phyloP scores from a whole-genome alignment of 179 eudicot genomes.

The Heliamphora pulchella region DNA sequence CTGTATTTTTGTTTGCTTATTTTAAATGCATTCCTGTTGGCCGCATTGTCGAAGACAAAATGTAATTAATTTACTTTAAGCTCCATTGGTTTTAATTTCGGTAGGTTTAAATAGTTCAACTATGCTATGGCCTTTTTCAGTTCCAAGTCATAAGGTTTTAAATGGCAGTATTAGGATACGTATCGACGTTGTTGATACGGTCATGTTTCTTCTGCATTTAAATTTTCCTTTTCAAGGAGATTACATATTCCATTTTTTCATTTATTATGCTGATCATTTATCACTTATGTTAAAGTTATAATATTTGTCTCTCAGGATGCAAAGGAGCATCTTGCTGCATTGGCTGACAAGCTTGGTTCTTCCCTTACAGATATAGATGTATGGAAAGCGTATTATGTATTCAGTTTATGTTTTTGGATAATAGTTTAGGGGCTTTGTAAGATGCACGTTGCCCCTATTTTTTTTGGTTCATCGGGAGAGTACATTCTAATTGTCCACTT shows the following conservation, averaged over 20 bases:
- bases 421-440: not conserved
- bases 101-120: too few relatives aligned
- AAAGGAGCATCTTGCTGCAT: constrained; percentile 90
- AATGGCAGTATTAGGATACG: too few relatives aligned
- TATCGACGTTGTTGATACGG: too few relatives aligned
- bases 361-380: constrained; percentile 81
- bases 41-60: too few relatives aligned
- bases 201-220: not conserved
- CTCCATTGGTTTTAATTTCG: too few relatives aligned
- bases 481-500: not conserved
- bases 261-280: constrained; percentile 10
- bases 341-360: constrained; percentile 86
- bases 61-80: too few relatives aligned
- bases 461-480: not conserved
- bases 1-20: too few relatives aligned
- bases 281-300: constrained; percentile 15
- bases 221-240: not conserved
- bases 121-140: too few relatives aligned
- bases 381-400: constrained; percentile 27
- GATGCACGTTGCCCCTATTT: not conserved
- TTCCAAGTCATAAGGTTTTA: too few relatives aligned
- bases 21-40: too few relatives aligned
- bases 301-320: constrained; percentile 63
- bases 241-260: not conserved
- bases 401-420: not conserved